phyloP scores from a whole-genome alignment of 257 asterid species.

The Thymus quinquecostatus region DNA sequence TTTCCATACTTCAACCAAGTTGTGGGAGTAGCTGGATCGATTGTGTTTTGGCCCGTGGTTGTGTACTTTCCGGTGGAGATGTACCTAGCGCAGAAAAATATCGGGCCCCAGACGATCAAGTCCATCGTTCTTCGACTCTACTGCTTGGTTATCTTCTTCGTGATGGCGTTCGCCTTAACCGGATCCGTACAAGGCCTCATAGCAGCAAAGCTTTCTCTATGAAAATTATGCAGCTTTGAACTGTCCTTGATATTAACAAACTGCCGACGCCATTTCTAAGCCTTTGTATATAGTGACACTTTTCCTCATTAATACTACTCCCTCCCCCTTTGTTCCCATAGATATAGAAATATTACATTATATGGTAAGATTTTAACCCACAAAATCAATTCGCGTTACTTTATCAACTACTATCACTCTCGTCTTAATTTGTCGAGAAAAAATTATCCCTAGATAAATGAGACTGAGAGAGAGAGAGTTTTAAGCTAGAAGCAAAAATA shows the following conservation, averaged over 20 bases:
- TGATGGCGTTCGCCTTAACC: conserved; percentile 63
- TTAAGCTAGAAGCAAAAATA: not conserved
- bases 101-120: conserved; percentile 46
- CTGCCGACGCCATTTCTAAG: no score
- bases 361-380: no score
- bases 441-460: no score
- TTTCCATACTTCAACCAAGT: conserved; percentile 87
- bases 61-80: conserved; percentile 86
- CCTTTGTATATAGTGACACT: not conserved
- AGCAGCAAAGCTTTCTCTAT: conserved; percentile 31
- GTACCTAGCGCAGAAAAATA: conserved; percentile 62
- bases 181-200: conserved; percentile 75
- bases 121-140: conserved; percentile 48
- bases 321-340: no score
- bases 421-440: no score
- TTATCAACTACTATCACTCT: no score
- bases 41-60: conserved; percentile 75
- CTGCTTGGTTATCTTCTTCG: conserved; percentile 48
- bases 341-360: no score
- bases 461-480: no score
- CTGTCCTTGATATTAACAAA: no score
- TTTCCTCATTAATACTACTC: not conserved
- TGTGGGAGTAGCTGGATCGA: conserved; percentile 72
- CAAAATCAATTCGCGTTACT: no score
- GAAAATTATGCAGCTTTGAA: not conserved